Base-by-base conservation (phyloP, 768 basidiomycete genomes). In the Mycena chlorophos region DNA sequence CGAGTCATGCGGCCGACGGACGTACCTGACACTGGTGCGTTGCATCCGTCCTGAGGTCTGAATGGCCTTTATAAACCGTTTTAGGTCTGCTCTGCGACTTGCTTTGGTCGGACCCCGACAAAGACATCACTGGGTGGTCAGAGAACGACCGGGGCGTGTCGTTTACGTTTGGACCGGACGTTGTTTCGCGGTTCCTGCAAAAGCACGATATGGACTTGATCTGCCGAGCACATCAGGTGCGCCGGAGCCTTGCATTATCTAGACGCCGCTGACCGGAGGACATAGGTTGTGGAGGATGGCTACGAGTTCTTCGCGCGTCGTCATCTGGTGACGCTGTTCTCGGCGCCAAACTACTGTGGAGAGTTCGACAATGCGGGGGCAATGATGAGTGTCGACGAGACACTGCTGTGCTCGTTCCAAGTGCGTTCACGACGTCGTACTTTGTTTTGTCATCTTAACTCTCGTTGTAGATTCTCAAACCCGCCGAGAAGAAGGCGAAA, bases 341-440 rank as follows among this genome's bases (percentile, higher is more conserved):
- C 94, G 25, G 96, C 96, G 49, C 96, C 96, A 58, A 93, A 93
- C 78, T 92, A 93, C 68, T 92, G 90, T 64, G 91, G 93, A 60
- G 91, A 98, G 77, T 99, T 99, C 67, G 96, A 99, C 73, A 99
- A 99, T 72, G 95, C 97, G 5, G 96, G 96, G 29, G 96, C 97
- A 26, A 98, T 99, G 96, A 99, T 99, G 96, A 94, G 91, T 66
- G 96, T 99, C 39, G 96, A 98, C 66, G 96, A 98, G 75, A 97
- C 96, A 16, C 73, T 99, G 62, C 72, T 99, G 61, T 98, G 96
- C 75, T 98, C 95, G 5, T 51, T 52, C 46, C 29, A 56, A 28
- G 29, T 22, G 14, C 31, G 34, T 34, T 4, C 20, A 6, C 8
- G 13, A 10, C 12, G 14, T 27, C 22, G 20, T 25, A 10, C 23